Evolutionary conservation across 768 basidiomycete genomes (phyloP).

Genomic region (Russula brevipes): DNA sequence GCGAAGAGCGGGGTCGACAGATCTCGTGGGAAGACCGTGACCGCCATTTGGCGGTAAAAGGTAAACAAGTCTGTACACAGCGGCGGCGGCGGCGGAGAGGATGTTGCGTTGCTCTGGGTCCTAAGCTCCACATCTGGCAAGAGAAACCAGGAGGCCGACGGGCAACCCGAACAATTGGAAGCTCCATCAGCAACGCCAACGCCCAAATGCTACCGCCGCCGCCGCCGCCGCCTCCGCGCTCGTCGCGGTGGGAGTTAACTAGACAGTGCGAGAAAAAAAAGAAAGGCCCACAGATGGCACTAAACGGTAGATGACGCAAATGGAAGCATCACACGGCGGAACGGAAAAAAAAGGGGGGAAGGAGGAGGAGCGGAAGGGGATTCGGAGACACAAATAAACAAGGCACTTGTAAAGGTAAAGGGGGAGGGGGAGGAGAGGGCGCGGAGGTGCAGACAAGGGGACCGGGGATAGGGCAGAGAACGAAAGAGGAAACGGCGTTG

Average conservation of each 20-base stretch:
- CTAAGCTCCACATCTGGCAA: conserved; percentile 19
- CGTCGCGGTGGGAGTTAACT: neutral
- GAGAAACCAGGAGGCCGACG: conserved; percentile 3
- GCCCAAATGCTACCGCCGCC: neutral
- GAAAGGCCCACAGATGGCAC: neutral
- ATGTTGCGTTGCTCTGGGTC: conserved; percentile 2
- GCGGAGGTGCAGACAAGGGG: neutral
- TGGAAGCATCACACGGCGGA: conserved; percentile 1
- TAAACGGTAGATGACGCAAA: conserved; percentile 1
- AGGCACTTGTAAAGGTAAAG: neutral
- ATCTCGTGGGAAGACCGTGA: neutral
- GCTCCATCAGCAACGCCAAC: conserved; percentile 10
- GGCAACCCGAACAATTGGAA: neutral
- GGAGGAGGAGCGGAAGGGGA: neutral
- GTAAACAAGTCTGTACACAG: neutral
- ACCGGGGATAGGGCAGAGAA: conserved; percentile 4
- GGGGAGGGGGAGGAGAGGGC: neutral
- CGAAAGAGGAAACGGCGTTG: conserved; percentile 14
- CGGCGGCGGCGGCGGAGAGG: neutral
- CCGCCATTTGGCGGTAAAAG: neutral
- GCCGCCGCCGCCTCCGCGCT: neutral
- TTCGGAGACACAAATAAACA: conserved; percentile 1
- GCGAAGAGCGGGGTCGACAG: neutral
- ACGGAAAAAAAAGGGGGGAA: neutral
- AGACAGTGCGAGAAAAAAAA: neutral